phyloP scores from a whole-genome alignment of 345 rosid genomes.

The Rhodamnia argentea region DNA sequence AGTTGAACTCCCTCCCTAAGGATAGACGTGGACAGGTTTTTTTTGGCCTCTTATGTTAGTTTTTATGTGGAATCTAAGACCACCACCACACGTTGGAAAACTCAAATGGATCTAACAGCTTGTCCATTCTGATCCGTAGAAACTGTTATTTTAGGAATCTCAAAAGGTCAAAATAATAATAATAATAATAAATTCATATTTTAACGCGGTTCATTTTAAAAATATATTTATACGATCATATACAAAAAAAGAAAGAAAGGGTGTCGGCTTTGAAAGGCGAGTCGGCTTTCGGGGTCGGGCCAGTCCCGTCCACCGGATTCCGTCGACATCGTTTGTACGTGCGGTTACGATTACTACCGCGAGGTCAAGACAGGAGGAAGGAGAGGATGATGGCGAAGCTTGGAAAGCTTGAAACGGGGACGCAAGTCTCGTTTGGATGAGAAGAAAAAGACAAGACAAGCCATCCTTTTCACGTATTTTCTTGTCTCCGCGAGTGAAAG shows the following conservation, averaged over 20 bases:
- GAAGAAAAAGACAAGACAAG: background rate
- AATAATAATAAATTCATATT: too few relatives aligned
- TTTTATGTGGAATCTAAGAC: background rate
- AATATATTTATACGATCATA: fast-evolving
- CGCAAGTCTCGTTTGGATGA: background rate
- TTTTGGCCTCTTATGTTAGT: background rate
- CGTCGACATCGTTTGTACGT: background rate
- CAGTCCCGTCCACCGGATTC: background rate
- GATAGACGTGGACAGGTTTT: background rate
- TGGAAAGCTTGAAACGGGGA: background rate
- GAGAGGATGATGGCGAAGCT: background rate
- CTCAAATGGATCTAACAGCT: background rate
- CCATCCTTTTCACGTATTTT: background rate
- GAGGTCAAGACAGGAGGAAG: background rate
- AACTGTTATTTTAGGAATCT: background rate
- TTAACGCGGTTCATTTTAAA: background rate
- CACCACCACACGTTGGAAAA: background rate
- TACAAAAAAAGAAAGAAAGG: background rate
- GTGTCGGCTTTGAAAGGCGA: background rate
- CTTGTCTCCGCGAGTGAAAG: background rate
- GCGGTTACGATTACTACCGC: background rate
- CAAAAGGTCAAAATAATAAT: too few relatives aligned
- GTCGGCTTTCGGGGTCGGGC: too few relatives aligned
- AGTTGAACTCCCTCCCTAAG: background rate
- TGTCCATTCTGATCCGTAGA: background rate